Base-by-base conservation (phyloP, 139 green algal genomes). In the Chlorella vulgaris region DNA sequence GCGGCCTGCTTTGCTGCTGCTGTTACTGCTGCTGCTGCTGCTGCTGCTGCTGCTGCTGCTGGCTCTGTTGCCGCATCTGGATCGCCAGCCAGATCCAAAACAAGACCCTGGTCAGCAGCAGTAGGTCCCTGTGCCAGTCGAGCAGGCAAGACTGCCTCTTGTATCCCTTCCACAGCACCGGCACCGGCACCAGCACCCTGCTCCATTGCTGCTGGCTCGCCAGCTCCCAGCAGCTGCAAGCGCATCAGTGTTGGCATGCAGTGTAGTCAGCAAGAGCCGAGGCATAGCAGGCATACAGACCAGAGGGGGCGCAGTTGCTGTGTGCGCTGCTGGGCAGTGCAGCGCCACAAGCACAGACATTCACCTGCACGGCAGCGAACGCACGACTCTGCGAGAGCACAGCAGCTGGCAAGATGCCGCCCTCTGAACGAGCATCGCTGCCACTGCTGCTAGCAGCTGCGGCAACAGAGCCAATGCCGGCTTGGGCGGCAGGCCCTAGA, bases 281-380 rank as follows among this genome's bases (percentile, higher is more conserved):
- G 50, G 50, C n/a, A n/a, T n/a, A n/a, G n/a, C n/a, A n/a, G n/a
- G n/a, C n/a, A n/a, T n/a, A n/a, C n/a, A n/a, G n/a, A n/a, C n/a
- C n/a, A n/a, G n/a, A n/a, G n/a, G n/a, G n/a, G n/a, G n/a, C n/a
- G n/a, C n/a, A n/a, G n/a, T n/a, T n/a, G n/a, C n/a, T n/a, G n/a
- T n/a, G n/a, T n/a, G n/a, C n/a, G n/a, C n/a, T n/a, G n/a, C n/a
- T n/a, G n/a, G n/a, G n/a, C n/a, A n/a, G n/a, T n/a, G n/a, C n/a
- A n/a, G n/a, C n/a, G n/a, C n/a, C n/a, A n/a, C n/a, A n/a, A n/a
- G n/a, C n/a, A n/a, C n/a, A n/a, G n/a, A n/a, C n/a, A n/a, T n/a
- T 79, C 73, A 79, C 73, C 73, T 75, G 68, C 39, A 61, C 33
- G 19, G 47, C 73, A 4, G 73, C 73, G 42, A 53, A 79, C 6